Conservation (phyloP, 176 grass and related monocot genomes). For the bread wheat (Triticum aestivum) region DNA sequence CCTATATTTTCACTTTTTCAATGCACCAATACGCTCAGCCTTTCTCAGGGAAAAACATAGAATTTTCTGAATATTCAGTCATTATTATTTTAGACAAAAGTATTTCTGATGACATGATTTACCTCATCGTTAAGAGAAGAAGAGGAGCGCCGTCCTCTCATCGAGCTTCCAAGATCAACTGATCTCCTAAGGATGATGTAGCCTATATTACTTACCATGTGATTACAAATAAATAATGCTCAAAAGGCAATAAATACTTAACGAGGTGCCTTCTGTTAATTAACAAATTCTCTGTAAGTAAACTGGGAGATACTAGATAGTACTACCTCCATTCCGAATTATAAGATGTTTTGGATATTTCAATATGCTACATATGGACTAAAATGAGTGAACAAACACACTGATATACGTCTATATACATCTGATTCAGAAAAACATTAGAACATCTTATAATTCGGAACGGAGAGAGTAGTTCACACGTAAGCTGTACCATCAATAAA, state of each 20-base stretch:
- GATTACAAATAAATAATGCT: slow-evolving; percentile 29
- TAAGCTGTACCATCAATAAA: neutral
- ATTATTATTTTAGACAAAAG: slow-evolving; percentile 19
- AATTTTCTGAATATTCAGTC: neutral
- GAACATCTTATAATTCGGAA: neutral
- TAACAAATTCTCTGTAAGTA: neutral
- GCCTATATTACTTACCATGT: slow-evolving; percentile 43
- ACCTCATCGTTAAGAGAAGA: slow-evolving; percentile 83
- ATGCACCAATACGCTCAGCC: neutral
- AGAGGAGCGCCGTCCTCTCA: slow-evolving; percentile 58
- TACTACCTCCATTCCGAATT: neutral
- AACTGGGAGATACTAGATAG: neutral
- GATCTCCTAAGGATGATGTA: slow-evolving; percentile 71
- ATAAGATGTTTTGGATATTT: neutral
- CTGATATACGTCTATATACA: too few species aligned
- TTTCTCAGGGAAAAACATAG: neutral
- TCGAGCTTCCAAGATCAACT: slow-evolving; percentile 81
- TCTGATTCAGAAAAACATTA: too few species aligned
- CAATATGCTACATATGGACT: too few species aligned
- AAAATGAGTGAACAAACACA: too few species aligned
- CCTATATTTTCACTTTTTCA: neutral
- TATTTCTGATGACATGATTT: slow-evolving; percentile 36
- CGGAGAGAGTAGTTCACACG: neutral
- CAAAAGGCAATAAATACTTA: slow-evolving; percentile 24
- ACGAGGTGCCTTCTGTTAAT: slow-evolving; percentile 22